Evolutionary conservation across 2,329 filamentous ascomycete species (phyloP), one percentile per base, ranked within the genome.

Genomic region (Daldinia eschscholtzii): DNA sequence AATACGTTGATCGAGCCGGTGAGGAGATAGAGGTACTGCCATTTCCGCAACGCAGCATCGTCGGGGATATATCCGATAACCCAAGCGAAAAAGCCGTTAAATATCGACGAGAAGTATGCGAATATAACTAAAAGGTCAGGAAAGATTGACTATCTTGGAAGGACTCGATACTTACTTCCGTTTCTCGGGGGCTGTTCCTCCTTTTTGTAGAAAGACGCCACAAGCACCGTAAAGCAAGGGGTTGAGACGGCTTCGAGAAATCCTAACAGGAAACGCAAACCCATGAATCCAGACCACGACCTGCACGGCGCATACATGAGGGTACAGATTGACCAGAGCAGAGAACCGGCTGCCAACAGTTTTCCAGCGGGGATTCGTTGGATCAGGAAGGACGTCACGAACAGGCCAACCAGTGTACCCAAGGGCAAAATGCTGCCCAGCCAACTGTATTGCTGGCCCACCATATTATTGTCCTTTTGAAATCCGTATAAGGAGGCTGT

Each of bases 171-270:
- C 71, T 61, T 61, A 73, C 71, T 79, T 50, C 80, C 80, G 4
- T 75, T 69, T 37, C 67, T 61, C 6, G 57, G 64, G 1, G 67
- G 67, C 41, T 67, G 64, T 13, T 70, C 67, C 9, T 67, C 67
- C 35, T 80, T 81, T 61, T 77, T 80, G 63, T 81, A 81, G 64
- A 81, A 81, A 2, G 76, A 77, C 4, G 79, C 77, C 42, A 81
- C 74, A 39, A 81, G 76, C 30, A 80, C 73, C 3, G 78, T 79
- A 20, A 80, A 74, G 12, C 75, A 76, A 4, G 79, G 79, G 2
- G 76, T 72, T 23, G 78, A 78, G 28, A 79, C 76, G 6, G 79
- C 78, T 55, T 81, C 80, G 1, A 80, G 72, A 58, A 73, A 75
- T 66, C 79, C 79, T 68, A 81, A 77, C 30, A 78, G 72, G 62